Conservation (phyloP, 2,329 filamentous ascomycete species). For the Aureobasidium sp. region DNA sequence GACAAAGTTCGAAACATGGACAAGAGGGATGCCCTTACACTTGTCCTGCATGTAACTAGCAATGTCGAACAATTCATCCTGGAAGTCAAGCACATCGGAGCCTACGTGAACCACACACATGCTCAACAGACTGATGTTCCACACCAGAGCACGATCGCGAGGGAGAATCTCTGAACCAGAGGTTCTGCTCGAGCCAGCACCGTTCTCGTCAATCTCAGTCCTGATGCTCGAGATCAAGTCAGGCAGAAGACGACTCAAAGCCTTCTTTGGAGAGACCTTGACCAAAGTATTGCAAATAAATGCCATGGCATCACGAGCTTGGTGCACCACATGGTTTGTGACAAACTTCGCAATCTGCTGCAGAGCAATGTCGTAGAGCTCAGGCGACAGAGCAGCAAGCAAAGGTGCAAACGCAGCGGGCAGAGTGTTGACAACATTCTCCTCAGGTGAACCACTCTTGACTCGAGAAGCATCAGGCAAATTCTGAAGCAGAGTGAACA, state of each 20-base stretch:
- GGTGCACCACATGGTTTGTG: slow-evolving; percentile 89
- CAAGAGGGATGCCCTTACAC: slow-evolving; percentile 86
- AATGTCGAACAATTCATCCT: slow-evolving; percentile 81
- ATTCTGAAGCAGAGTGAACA: slow-evolving; percentile 93
- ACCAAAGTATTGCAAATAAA: slow-evolving; percentile 96
- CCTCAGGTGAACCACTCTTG: slow-evolving; percentile 85
- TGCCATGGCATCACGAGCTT: slow-evolving; percentile 94
- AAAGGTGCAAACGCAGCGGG: slow-evolving; percentile 87
- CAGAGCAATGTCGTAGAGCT: slow-evolving; percentile 85
- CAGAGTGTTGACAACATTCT: slow-evolving; percentile 92
- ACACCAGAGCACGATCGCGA: slow-evolving; percentile 84
- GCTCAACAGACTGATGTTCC: slow-evolving; percentile 94
- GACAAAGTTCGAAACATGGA: slow-evolving; percentile 95
- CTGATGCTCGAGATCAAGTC: slow-evolving; percentile 87
- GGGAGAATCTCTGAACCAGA: slow-evolving; percentile 90
- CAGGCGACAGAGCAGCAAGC: slow-evolving; percentile 82
- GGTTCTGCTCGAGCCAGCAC: slow-evolving; percentile 88
- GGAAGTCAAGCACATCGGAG: slow-evolving; percentile 79
- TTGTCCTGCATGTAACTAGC: slow-evolving; percentile 94
- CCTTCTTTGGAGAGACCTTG: slow-evolving; percentile 92
- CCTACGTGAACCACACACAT: slow-evolving; percentile 98
- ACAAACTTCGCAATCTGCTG: slow-evolving; percentile 92
- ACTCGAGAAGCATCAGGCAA: slow-evolving; percentile 83
- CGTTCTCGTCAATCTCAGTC: slow-evolving; percentile 94
- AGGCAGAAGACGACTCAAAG: slow-evolving; percentile 81